phyloP scores from a whole-genome alignment of 208 protist species.

The Leishmania tropica region DNA sequence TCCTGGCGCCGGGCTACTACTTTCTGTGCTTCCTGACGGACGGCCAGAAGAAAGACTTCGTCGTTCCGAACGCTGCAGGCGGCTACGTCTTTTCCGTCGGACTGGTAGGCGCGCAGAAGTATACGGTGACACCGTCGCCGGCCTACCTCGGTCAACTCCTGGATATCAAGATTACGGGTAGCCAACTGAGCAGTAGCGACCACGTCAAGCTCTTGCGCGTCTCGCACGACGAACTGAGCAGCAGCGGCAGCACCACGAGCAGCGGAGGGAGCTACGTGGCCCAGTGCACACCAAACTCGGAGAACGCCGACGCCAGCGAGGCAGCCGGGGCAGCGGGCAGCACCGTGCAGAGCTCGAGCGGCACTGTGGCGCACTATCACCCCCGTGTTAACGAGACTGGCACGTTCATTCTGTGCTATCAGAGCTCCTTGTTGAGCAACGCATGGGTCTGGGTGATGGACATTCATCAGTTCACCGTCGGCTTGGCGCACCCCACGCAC shows the following conservation, averaged over 20 bases:
- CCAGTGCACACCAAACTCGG: slow-evolving; percentile 51
- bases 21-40: slow-evolving; percentile 86
- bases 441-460: slow-evolving; percentile 67
- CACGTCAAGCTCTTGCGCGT: slow-evolving; percentile 76
- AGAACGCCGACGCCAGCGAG: slow-evolving; percentile 67
- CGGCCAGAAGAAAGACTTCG: slow-evolving; percentile 50
- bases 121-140: slow-evolving; percentile 62
- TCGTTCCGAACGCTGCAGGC: slow-evolving; percentile 69
- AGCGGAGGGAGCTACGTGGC: slow-evolving; percentile 28
- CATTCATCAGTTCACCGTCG: slow-evolving; percentile 66
- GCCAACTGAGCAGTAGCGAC: slow-evolving; percentile 62
- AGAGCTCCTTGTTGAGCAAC: slow-evolving; percentile 46
- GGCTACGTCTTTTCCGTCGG: slow-evolving; percentile 84
- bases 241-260: slow-evolving; percentile 14
- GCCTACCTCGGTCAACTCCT: slow-evolving; percentile 76
- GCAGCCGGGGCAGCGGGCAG: slow-evolving; percentile 47
- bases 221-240: slow-evolving; percentile 30
- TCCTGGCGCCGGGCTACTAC: slow-evolving; percentile 68
- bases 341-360: slow-evolving; percentile 42
- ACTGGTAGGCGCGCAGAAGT: slow-evolving; percentile 75
- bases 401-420: slow-evolving; percentile 85
- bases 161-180: slow-evolving; percentile 71
- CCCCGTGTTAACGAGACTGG: slow-evolving; percentile 75
- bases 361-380: slow-evolving; percentile 58
- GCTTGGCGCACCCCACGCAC: slow-evolving; percentile 52